Evolutionary conservation across 768 basidiomycete species (phyloP).

Genomic region (Gymnopilus junonius): DNA sequence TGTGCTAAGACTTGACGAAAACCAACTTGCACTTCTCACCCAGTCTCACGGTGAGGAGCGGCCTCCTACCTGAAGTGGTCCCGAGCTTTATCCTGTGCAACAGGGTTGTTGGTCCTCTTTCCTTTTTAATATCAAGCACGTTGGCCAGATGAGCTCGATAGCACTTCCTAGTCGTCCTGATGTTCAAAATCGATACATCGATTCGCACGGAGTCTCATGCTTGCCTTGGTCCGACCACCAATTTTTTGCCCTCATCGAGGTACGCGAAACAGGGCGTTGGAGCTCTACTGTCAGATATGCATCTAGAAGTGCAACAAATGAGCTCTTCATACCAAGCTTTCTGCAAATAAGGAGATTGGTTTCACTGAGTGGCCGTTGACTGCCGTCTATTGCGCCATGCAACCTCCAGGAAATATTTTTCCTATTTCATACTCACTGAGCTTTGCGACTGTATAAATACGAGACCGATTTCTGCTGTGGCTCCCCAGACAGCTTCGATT

Average conservation of each 20-base stretch:
- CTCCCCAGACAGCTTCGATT: background rate
- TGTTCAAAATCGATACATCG: background rate
- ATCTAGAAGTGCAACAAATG: background rate
- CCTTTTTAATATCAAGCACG: background rate
- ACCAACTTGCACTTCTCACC: conserved; percentile 1
- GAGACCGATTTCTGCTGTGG: background rate
- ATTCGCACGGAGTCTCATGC: background rate
- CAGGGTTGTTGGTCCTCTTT: background rate
- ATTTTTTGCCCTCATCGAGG: background rate
- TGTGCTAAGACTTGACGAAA: background rate
- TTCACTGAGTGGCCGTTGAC: background rate
- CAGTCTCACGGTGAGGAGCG: background rate
- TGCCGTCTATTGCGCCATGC: background rate
- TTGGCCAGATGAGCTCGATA: background rate
- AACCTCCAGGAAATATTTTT: background rate
- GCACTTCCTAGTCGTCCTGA: background rate
- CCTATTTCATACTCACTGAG: background rate
- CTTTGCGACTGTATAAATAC: background rate
- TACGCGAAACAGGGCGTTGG: background rate
- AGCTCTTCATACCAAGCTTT: background rate
- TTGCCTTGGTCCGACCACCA: background rate
- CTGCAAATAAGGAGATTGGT: background rate
- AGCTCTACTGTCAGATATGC: background rate
- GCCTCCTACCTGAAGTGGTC: background rate
- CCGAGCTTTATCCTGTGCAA: background rate